These are phyloP conservation scores for Isabelozyma heimii DNA, from an alignment of 805 yeast genomes.

Conservation along the genomic window DNA sequence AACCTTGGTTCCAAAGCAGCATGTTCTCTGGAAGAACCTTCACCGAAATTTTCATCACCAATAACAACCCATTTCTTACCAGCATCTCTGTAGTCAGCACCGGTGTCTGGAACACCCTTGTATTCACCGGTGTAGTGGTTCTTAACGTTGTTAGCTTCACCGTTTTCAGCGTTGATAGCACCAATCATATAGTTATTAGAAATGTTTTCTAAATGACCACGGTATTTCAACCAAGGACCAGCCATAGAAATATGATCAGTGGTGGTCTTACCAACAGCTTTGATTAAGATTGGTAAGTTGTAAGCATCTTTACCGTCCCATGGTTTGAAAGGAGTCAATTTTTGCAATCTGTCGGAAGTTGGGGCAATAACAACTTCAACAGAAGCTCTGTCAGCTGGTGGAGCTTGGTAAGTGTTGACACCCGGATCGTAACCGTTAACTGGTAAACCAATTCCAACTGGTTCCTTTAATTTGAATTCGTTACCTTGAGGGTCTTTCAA, in stretches of 20 bases:
- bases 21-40: conserved; percentile 99
- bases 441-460: conserved; percentile 90
- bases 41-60: conserved; percentile 99
- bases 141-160: conserved; percentile 87
- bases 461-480: conserved; percentile 84
- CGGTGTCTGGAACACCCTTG: conserved; percentile 96
- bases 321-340: conserved; percentile 87
- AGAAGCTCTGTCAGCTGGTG: conserved; percentile 79
- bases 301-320: conserved; percentile 96
- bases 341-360: conserved; percentile 93
- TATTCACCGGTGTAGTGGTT: conserved; percentile 89
- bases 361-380: conserved; percentile 80
- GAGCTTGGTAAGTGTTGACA: conserved; percentile 94
- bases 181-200: conserved; percentile 99
- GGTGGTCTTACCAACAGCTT: conserved; percentile 96
- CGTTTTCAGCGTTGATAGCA: conserved; percentile 95
- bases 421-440: conserved; percentile 87
- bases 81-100: conserved; percentile 88
- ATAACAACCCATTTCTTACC: conserved; percentile 95
- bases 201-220: conserved; percentile 98
- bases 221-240: conserved; percentile 99
- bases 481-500: conserved; percentile 86
- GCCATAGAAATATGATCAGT: conserved; percentile 99
- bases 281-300: conserved; percentile 89
- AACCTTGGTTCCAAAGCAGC: conserved; percentile 99